Evolutionary conservation across 257 asterid genomes (phyloP).

Genomic region (Leptodermis oblonga): DNA sequence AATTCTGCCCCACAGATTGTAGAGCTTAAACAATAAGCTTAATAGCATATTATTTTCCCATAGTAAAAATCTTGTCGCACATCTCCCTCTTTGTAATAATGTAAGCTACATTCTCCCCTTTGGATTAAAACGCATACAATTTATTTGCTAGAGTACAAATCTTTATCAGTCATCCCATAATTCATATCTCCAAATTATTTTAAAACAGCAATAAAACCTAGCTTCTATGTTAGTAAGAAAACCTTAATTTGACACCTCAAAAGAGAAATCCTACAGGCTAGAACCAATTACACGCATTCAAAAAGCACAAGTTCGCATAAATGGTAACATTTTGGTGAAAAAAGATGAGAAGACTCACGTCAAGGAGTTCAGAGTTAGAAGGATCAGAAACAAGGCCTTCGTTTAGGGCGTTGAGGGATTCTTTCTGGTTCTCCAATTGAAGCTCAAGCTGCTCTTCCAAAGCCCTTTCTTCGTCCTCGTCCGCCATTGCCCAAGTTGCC

Average conservation of each 20-base stretch:
- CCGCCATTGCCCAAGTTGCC: slow-evolving; percentile 73
- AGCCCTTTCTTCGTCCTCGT: slow-evolving; percentile 61
- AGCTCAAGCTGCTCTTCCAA: slow-evolving; percentile 68
- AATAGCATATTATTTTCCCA: not conserved
- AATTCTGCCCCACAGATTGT: too few species aligned
- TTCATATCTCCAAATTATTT: too few species aligned
- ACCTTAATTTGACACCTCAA: not conserved
- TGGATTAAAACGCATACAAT: not conserved
- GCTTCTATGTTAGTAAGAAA: not conserved
- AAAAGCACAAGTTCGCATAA: not conserved
- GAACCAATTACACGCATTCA: not conserved
- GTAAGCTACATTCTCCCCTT: not conserved
- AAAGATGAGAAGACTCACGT: slow-evolving; percentile 34
- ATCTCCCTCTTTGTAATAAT: not conserved
- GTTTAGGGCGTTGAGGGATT: slow-evolving; percentile 57
- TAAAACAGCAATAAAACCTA: too few species aligned
- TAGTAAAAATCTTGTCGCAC: not conserved
- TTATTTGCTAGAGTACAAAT: not conserved
- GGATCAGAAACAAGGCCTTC: slow-evolving; percentile 72
- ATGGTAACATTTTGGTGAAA: slow-evolving; percentile 6
- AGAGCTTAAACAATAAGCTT: too few species aligned
- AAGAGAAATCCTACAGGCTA: not conserved
- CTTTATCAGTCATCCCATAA: too few species aligned
- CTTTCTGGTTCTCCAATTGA: slow-evolving; percentile 69
- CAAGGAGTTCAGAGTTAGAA: slow-evolving; percentile 58